Percentiles rank a stretch among this genome's conserved stretches.
Evolutionary conservation across 192 early-diverging fungal species (phyloP).

Genomic region (Phlyctochytrium planicorne): DNA sequence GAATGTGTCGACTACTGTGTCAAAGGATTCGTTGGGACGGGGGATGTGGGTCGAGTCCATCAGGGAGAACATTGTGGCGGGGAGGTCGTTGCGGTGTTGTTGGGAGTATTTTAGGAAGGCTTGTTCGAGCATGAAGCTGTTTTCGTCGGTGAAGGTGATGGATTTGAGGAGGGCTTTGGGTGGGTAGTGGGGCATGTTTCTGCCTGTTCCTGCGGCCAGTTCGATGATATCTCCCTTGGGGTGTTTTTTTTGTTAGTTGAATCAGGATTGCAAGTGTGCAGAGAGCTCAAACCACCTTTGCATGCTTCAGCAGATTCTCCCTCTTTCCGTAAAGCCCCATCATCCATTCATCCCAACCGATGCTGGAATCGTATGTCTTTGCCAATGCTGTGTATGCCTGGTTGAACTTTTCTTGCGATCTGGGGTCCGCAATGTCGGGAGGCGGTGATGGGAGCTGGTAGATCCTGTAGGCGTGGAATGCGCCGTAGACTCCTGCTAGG

Average conservation of each 20-base stretch:
- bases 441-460: constrained; percentile 26
- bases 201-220: constrained; percentile 61
- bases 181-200: constrained; percentile 59
- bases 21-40: constrained; percentile 34
- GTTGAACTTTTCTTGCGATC: constrained; percentile 8
- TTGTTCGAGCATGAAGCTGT: constrained; percentile 48
- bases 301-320: constrained; percentile 41
- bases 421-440: constrained; percentile 24
- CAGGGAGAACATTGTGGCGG: constrained; percentile 17
- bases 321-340: constrained; percentile 58
- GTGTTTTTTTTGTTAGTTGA: no score
- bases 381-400: constrained; percentile 53
- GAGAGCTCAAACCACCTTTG: constrained; percentile 30
- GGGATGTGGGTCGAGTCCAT: constrained; percentile 17
- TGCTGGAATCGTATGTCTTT: constrained; percentile 51
- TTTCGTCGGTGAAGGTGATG: constrained; percentile 55
- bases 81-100: constrained; percentile 18
- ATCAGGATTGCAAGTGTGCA: no score
- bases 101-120: constrained; percentile 33
- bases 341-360: constrained; percentile 59
- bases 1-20: constrained; percentile 69
- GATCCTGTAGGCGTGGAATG: constrained; percentile 39
- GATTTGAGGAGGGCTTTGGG: constrained; percentile 31
- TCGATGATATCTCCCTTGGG: constrained; percentile 58
- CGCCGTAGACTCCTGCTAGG: constrained; percentile 24